These are phyloP conservation scores for Areca catechu DNA, from an alignment of 176 grass and related monocot genomes.

Conservation along the genomic window DNA sequence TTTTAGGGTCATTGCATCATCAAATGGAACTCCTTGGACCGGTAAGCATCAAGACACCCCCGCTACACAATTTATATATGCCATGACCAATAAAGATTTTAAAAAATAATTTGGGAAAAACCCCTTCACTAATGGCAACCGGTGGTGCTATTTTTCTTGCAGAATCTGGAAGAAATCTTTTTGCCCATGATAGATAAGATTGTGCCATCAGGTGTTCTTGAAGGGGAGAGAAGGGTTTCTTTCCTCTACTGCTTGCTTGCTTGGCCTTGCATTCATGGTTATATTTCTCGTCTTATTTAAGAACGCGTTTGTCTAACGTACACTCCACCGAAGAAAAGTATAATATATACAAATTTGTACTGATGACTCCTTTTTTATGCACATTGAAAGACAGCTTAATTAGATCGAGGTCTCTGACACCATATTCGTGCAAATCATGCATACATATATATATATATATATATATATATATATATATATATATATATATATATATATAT, in stretches of 20 bases:
- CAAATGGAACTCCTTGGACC: background rate
- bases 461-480: no score
- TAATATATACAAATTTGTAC: no score
- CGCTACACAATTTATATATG: constrained; percentile 1
- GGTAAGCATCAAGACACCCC: constrained; percentile 12
- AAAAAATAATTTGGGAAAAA: no score
- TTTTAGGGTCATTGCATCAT: constrained; percentile 1
- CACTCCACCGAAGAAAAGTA: no score
- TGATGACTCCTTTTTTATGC: no score
- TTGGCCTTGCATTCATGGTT: constrained; percentile 41
- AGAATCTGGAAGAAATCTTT: constrained; percentile 51
- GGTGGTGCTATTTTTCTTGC: background rate
- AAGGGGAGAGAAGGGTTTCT: constrained; percentile 27
- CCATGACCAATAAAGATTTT: background rate
- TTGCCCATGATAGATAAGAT: constrained; percentile 36
- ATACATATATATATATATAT: no score
- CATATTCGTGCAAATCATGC: no score
- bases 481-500: no score
- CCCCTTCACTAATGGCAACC: no score
- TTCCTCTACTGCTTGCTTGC: constrained; percentile 28
- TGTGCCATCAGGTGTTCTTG: constrained; percentile 35
- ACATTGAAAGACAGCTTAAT: no score
- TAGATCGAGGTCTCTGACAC: no score
- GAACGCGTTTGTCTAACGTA: constrained; percentile 14
- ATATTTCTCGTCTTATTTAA: constrained; percentile 39